Evolutionary conservation across 805 yeast genomes (phyloP).

Genomic region (Yarrowia hollandica): DNA sequence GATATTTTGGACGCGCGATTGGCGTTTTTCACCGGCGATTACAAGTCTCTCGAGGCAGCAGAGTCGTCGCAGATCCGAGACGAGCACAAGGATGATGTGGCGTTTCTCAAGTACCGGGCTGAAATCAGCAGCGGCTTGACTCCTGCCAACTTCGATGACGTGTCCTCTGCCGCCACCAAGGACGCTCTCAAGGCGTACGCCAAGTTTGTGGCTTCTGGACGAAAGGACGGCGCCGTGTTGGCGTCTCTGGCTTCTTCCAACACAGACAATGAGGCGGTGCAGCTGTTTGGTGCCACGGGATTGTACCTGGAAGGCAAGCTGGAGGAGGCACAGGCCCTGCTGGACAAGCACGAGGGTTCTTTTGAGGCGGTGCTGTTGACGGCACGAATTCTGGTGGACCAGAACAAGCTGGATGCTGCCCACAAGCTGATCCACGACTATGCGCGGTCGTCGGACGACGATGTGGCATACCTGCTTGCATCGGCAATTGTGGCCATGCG

Average conservation of each 20-base stretch:
- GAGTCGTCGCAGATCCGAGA: slow-evolving; percentile 34
- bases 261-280: slow-evolving; percentile 41
- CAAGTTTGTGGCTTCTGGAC: slow-evolving; percentile 34
- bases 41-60: slow-evolving; percentile 40
- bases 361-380: slow-evolving; percentile 44
- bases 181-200: slow-evolving; percentile 38
- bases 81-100: slow-evolving; percentile 37
- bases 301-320: slow-evolving; percentile 45
- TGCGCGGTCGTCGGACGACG: slow-evolving; percentile 25
- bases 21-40: slow-evolving; percentile 47
- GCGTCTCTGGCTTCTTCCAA: slow-evolving; percentile 17
- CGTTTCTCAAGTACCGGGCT: slow-evolving; percentile 43
- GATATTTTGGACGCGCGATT: slow-evolving; percentile 22
- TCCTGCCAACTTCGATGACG: slow-evolving; percentile 35
- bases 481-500: slow-evolving; percentile 21
- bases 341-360: slow-evolving; percentile 44
- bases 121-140: slow-evolving; percentile 42
- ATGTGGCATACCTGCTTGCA: slow-evolving; percentile 15
- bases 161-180: slow-evolving; percentile 31
- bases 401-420: slow-evolving; percentile 50
- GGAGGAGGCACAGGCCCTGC: slow-evolving; percentile 48
- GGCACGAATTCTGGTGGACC: slow-evolving; percentile 45
- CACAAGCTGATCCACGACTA: slow-evolving; percentile 45
- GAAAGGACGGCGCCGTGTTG: slow-evolving; percentile 34
- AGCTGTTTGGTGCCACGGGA: slow-evolving; percentile 46